Evolutionary conservation across 2,329 filamentous ascomycete species (phyloP).

Genomic region (Periconia sp.): DNA sequence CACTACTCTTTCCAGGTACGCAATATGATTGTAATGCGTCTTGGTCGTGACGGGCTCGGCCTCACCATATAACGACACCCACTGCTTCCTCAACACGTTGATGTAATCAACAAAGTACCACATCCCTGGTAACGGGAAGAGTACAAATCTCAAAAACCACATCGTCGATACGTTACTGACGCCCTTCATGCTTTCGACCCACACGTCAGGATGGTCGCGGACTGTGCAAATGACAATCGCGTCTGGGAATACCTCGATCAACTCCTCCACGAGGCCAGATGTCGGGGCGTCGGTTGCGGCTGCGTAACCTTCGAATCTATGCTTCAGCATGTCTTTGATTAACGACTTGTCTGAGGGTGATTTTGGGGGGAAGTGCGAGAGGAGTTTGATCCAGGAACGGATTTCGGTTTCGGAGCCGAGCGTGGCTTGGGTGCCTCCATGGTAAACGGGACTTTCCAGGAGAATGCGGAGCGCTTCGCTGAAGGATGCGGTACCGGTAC

Average conservation of each 20-base stretch:
- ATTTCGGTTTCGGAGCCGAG: conserved; percentile 6
- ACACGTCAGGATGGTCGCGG: conserved; percentile 19
- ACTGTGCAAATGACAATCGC: conserved; percentile 48
- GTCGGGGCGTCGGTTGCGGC: conserved; percentile 52
- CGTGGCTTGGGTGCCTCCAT: conserved; percentile 50
- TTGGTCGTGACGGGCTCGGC: background rate
- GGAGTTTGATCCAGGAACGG: conserved; percentile 10
- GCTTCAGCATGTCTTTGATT: conserved; percentile 9
- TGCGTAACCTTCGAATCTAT: conserved; percentile 46
- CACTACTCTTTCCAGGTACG: conserved; percentile 12
- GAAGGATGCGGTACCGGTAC: conserved; percentile 56
- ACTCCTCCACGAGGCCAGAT: conserved; percentile 47
- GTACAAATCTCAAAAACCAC: conserved; percentile 19
- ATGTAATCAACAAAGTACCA: conserved; percentile 19
- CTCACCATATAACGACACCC: conserved; percentile 2
- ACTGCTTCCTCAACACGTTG: conserved; percentile 11
- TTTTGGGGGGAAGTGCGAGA: conserved; percentile 10
- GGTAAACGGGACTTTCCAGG: conserved; percentile 53
- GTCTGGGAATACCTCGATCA: conserved; percentile 53
- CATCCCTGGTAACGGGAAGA: conserved; percentile 23
- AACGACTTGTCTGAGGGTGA: conserved; percentile 6
- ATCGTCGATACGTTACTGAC: conserved; percentile 10
- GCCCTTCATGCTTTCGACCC: conserved; percentile 21
- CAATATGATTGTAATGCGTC: conserved; percentile 9
- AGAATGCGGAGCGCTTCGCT: conserved; percentile 51